Evolutionary conservation across 2,329 filamentous ascomycete species (phyloP).

Genomic region (Diaporthe destruens): DNA sequence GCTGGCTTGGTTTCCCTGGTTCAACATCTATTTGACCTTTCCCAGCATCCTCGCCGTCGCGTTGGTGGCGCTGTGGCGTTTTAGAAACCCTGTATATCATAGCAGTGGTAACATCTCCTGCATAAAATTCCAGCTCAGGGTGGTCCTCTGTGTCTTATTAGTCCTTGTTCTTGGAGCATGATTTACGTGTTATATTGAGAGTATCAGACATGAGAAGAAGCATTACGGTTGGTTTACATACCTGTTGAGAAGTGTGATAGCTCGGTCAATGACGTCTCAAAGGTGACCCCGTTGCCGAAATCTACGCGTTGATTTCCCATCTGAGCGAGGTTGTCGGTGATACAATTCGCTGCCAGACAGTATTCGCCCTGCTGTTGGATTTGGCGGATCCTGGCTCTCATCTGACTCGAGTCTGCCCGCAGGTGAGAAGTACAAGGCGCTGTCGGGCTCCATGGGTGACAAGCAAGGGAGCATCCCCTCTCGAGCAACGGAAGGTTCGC

Average conservation of each 20-base stretch:
- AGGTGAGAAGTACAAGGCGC: constrained; percentile 3
- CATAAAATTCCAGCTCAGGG: background rate
- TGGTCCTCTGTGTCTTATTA: background rate
- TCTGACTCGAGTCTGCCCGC: constrained; percentile 1
- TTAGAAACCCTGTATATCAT: background rate
- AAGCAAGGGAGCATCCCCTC: background rate
- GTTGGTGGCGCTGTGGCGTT: background rate
- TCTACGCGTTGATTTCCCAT: background rate
- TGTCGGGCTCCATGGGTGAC: constrained; percentile 4
- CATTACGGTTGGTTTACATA: background rate
- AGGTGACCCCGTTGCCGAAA: background rate
- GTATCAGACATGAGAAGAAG: background rate
- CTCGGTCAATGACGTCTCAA: background rate
- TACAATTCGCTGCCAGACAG: background rate
- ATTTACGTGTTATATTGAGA: background rate
- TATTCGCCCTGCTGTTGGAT: constrained; percentile 2
- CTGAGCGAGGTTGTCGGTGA: background rate
- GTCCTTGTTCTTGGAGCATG: background rate
- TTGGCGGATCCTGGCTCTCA: background rate
- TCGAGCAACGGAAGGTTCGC: no score
- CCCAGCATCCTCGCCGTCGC: background rate
- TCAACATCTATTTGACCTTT: background rate
- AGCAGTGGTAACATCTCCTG: background rate
- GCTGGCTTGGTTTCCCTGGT: no score
- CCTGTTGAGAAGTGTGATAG: background rate